Base-by-base conservation (phyloP, 352 stramenopile genomes). In the Globisporangium viniferum region DNA sequence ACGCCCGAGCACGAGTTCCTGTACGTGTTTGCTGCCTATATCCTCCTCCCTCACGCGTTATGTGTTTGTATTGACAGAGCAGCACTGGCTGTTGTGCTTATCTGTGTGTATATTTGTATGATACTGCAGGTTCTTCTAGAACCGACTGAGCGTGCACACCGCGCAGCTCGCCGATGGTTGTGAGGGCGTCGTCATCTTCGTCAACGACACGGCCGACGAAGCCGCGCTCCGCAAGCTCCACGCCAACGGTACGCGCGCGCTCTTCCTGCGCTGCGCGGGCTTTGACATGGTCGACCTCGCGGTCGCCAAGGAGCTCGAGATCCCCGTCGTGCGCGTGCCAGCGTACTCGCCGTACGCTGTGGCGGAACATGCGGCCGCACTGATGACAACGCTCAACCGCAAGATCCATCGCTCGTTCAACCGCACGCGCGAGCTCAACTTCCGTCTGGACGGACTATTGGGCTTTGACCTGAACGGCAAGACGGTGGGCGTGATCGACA, bases 191-290 rank as follows among this genome's bases (percentile, higher is more conserved):
- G 81, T 88, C 44, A 89, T 94, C 61, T 97, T 96, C 68, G 90
- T 97, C 54, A 97, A 96, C 67, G 90, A 97, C 70, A 79, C 78
- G 6, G 87, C 88, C 4, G 77, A 94, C 62, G 81, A 73, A 20
- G 74, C 71, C 3, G 74, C 80, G 29, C 75, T 96, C 7, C 80
- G 84, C 62, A 77, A 81, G 68, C 68, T 94, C 24, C 59, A 82
- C 46, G 67, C 75, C 1, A 68, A 72, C 39, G 80, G 83, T 35
- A 89, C 87, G 9, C 76, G 78, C 46, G 83, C 84, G 46, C 69
- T 97, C 5, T 90, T 94, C 56, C 74, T 97, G 59, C 84, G 89
- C 48, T 94, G 89, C 59, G 86, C 87, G 2, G 89, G 89, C 0
- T 49, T 9, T 5, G 41, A 49, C 8, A 49, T 49, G 41, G 41